Evolutionary conservation across 495 filamentous ascomycete species (phyloP).

Genomic region (Penicillium egyptiacum): DNA sequence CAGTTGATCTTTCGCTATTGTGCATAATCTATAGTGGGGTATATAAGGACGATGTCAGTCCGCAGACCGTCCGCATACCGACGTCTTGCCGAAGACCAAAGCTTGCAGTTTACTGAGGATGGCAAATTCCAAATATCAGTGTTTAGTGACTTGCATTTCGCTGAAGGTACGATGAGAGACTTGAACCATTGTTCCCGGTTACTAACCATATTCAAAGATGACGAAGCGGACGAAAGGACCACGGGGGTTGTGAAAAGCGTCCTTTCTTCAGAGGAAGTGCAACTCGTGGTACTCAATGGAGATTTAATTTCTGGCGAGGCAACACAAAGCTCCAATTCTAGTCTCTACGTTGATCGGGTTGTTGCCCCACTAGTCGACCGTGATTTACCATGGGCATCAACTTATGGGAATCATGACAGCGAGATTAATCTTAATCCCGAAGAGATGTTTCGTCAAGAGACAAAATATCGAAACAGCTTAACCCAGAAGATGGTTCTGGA

Average conservation of each 20-base stretch:
- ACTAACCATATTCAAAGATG: conserved; percentile 35
- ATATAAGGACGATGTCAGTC: conserved; percentile 1
- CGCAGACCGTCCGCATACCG: not conserved
- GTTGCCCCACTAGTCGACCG: conserved; percentile 55
- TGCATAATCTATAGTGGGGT: not conserved
- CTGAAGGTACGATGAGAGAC: conserved; percentile 50
- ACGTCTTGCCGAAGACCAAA: not conserved
- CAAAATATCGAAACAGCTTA: conserved; percentile 46
- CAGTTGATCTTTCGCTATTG: not conserved
- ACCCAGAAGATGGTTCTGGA: conserved; percentile 48
- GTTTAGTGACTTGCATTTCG: conserved; percentile 68
- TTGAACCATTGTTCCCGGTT: not conserved
- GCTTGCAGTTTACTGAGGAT: conserved; percentile 27
- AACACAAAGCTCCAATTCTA: conserved; percentile 54
- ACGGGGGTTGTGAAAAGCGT: conserved; percentile 57
- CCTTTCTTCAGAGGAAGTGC: conserved; percentile 51
- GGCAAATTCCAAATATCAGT: conserved; percentile 54
- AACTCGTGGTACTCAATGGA: conserved; percentile 68
- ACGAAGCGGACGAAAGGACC: conserved; percentile 58
- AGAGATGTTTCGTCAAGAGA: conserved; percentile 55
- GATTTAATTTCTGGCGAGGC: conserved; percentile 72
- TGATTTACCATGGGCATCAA: conserved; percentile 59
- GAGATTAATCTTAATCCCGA: conserved; percentile 57
- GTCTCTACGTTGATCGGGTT: conserved; percentile 60
- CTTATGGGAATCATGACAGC: conserved; percentile 72